A percentile compares a stretch with the other conserved stretches of the same genome.
These are phyloP conservation scores for Senecio squalidus DNA, from an alignment of 140 eudicot genomes.

Conservation along the genomic window DNA sequence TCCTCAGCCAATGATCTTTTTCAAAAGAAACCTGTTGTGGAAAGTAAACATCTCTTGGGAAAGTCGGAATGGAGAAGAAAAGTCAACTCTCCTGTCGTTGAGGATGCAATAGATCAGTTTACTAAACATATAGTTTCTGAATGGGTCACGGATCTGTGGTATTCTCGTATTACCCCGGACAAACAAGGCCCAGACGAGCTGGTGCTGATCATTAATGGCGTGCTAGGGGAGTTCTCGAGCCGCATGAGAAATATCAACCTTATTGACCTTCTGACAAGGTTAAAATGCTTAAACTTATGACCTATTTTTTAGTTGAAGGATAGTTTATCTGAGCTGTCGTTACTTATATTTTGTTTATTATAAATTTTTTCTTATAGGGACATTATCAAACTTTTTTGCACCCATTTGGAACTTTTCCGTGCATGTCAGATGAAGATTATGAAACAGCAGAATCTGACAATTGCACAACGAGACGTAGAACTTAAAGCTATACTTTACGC, in stretches of 20 bases:
- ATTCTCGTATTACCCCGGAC: constrained; percentile 84
- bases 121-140: constrained; percentile 85
- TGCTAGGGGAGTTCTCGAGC: constrained; percentile 72
- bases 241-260: constrained; percentile 91
- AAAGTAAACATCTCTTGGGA: constrained; percentile 30
- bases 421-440: constrained; percentile 65
- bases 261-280: constrained; percentile 93
- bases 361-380: constrained; percentile 73
- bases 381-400: constrained; percentile 53
- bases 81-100: constrained; percentile 93
- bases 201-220: constrained; percentile 83
- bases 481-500: constrained; percentile 68
- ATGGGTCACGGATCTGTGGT: constrained; percentile 99
- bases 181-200: constrained; percentile 98
- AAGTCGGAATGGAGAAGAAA: constrained; percentile 80
- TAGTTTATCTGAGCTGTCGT: background rate
- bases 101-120: constrained; percentile 90
- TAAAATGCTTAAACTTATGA: background rate
- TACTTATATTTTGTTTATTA: constrained; percentile 1
- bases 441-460: constrained; percentile 49
- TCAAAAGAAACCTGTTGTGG: constrained; percentile 39
- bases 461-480: constrained; percentile 66
- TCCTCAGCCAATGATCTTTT: constrained; percentile 27
- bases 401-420: constrained; percentile 86
- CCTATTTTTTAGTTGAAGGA: background rate